Base-by-base conservation (phyloP, 2,329 filamentous ascomycete species). In the Alternaria panax region DNA sequence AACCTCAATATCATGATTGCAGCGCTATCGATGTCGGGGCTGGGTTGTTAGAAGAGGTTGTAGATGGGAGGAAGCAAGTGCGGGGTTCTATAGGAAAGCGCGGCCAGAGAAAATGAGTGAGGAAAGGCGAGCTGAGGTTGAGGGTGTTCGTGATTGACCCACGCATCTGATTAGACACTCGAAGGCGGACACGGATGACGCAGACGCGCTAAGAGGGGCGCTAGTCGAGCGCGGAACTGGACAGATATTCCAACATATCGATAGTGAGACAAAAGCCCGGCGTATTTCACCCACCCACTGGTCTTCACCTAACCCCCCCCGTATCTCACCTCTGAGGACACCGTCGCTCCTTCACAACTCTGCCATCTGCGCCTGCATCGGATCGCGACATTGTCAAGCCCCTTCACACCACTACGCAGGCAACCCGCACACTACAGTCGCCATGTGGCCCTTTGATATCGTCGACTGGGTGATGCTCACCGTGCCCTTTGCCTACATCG, bases 401-500 rank as follows among this genome's bases (percentile, higher is more conserved):
- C 43, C 48, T 14, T 18, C 8, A 6, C 7, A n/a, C 24, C 28
- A 11, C 14, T 42, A 30, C 46, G 30, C 25, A 41, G 50, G 20
- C 56, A 40, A 50, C 51, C 51, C 40, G 45, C 57, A 64, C 56
- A 41, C 47, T 51, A 40, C 56, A 50, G 46, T 48, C 66, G 68
- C 67, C 57, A 75, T 72, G 70, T 74, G 75, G 75, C 75, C 75
- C 60, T 73, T 75, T 70, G 78, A 70, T 59, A 84, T 85, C 79
- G 81, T 86, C 62, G 87, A 96, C 84, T 96, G 92, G 92, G 82
- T 91, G 80, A 90, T 91, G 81, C 89, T 98, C 62, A 84, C 88
- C 75, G 87, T 97, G 73, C 94, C 95, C 60, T 87, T 97, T 75
- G 90, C 92, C 81, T 99, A 99, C 81, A 85, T 99, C 60, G 85